Evolutionary conservation across 108 stramenopile species (phyloP), one percentile per base, ranked within the genome.

Genomic region (Skeletonema tropicum): DNA sequence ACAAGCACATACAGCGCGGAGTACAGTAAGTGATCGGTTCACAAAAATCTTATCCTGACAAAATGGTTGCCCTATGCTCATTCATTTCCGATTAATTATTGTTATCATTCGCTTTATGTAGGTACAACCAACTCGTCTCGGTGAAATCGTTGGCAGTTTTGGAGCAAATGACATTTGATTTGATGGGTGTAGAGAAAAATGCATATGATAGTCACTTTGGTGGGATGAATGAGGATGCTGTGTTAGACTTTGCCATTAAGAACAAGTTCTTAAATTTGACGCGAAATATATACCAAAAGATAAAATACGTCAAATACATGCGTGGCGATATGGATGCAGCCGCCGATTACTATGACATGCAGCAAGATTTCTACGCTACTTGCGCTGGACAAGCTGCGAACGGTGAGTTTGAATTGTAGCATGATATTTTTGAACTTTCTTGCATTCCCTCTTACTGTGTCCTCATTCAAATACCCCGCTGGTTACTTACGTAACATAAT

Each of bases 221-320:
- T 21, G 52, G 52, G 5, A 25, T 25, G 52, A 55, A 23, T 55
- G 52, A 55, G 9, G 52, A 55, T 25, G 52, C 21, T 0, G 52
- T 55, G 52, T 7, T 23, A 55, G 52, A 21, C 19, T 55, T 55
- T 9, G 15, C 23, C 23, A 23, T 55, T 2, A 23, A 55, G 10
- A 23, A 55, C 52, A 55, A 55, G 9, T 6, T 21, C 0, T 6
- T 23, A 15, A 45, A 0, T 45, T n/a, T 55, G 15, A 9, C 0
- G 1, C 9, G 21, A 25, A 9, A 0, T 0, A 5, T 55, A 17
- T 55, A 55, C 21, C 52, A 55, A 55, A 55, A 55, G 52, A 55
- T 25, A 55, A 55, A 9, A 55, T 55, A 55, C n/a, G 52, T 55
- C 52, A 55, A 55, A 23, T 55, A 55, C 52, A 55, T 55, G 52